Evolutionary conservation across 352 stramenopile genomes (phyloP).

Genomic region (Discostella stelligera): DNA sequence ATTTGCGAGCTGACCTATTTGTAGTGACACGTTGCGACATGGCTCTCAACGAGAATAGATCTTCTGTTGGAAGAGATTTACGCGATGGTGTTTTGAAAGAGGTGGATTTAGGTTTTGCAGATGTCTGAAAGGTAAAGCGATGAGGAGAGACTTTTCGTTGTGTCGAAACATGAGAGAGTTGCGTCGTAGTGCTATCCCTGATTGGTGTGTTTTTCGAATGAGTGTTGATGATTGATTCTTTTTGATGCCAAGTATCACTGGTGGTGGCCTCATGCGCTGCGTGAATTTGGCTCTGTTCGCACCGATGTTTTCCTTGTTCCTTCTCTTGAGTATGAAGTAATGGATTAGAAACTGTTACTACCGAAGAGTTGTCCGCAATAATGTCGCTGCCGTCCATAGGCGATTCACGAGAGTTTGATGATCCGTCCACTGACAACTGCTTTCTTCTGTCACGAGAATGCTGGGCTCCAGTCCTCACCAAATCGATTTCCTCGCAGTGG

Average conservation of each 20-base stretch:
- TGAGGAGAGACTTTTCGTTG: neutral
- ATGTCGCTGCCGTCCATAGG: neutral
- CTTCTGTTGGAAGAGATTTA: neutral
- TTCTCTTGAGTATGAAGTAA: neutral
- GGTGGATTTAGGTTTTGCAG: neutral
- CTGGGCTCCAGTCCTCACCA: slow-evolving; percentile 1
- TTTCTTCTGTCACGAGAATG: neutral
- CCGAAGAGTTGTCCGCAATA: neutral
- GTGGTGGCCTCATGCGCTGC: neutral
- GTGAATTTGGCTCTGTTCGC: neutral
- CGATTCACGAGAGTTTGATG: neutral
- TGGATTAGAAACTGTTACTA: neutral
- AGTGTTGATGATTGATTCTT: neutral
- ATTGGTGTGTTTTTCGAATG: neutral
- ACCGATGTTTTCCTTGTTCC: too few species aligned
- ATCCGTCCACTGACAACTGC: neutral
- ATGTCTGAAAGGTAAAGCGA: slow-evolving; percentile 5
- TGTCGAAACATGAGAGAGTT: neutral
- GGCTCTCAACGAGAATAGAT: neutral
- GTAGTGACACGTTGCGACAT: neutral
- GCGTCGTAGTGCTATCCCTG: neutral
- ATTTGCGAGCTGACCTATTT: neutral
- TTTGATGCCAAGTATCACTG: neutral
- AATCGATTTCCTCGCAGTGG: neutral
- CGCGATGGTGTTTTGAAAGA: slow-evolving; percentile 3